Evolutionary conservation across 352 stramenopile genomes (phyloP).

Genomic region (Pythium periplocum): DNA sequence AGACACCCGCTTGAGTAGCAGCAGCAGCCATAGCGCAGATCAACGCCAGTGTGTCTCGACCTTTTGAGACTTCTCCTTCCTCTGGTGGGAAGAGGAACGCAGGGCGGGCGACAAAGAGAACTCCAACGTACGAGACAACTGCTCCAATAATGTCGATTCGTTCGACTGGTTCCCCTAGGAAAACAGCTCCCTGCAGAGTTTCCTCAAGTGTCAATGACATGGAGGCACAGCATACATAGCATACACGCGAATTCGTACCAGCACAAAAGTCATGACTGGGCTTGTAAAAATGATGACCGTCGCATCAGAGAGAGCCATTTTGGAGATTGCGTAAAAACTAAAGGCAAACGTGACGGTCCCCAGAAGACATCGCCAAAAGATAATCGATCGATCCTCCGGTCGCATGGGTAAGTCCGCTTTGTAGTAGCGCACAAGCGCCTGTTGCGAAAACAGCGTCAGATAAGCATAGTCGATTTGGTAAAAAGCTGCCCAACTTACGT

Average conservation of each 20-base stretch:
- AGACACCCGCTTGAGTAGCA: conserved; percentile 41
- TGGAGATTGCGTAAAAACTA: conserved; percentile 53
- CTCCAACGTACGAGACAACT: conserved; percentile 41
- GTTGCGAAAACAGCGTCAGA: neutral
- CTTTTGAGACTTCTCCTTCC: conserved; percentile 6
- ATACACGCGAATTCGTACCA: conserved; percentile 20
- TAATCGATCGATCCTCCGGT: conserved; percentile 24
- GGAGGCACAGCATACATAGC: too few species aligned
- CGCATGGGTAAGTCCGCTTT: conserved; percentile 30
- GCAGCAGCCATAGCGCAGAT: conserved; percentile 34
- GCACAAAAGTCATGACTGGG: conserved; percentile 54
- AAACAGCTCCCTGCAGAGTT: conserved; percentile 24
- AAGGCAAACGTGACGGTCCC: conserved; percentile 46
- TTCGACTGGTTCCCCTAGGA: conserved; percentile 47
- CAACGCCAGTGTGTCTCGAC: conserved; percentile 23
- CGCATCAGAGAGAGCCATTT: conserved; percentile 72
- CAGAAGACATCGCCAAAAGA: conserved; percentile 48
- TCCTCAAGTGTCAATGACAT: too few species aligned
- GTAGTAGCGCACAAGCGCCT: conserved; percentile 34
- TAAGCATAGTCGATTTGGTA: neutral
- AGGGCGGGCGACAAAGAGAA: conserved; percentile 51
- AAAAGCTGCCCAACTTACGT: conserved; percentile 17
- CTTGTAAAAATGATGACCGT: conserved; percentile 63
- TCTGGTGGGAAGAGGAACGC: conserved; percentile 41
- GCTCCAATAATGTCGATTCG: conserved; percentile 34